Percentiles rank a stretch among this genome's conserved stretches.
These are phyloP conservation scores for Neotropicomus parvogracilis DNA, from an alignment of 1,284 basidiomycete species.

Conservation along the genomic window DNA sequence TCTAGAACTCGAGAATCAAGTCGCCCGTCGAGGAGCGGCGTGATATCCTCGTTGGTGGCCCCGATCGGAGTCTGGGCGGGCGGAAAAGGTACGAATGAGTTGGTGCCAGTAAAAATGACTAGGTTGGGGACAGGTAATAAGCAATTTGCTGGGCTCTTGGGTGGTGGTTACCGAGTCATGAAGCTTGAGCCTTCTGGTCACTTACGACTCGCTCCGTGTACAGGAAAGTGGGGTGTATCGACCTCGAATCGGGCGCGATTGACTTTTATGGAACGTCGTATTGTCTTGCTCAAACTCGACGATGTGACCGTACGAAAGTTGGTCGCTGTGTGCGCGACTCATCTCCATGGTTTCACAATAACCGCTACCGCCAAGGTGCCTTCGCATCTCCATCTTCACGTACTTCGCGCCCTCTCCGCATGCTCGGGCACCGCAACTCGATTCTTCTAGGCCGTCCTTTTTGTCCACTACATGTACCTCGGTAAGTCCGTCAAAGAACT, in stretches of 20 bases:
- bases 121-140: too few relatives aligned
- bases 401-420: slow-evolving; percentile 12
- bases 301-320: slow-evolving; percentile 2
- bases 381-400: slow-evolving; percentile 24
- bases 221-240: too few relatives aligned
- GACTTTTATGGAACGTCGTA: slow-evolving; percentile 9
- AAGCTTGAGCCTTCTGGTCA: too few relatives aligned
- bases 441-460: slow-evolving; percentile 14
- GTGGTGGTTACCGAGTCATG: too few relatives aligned
- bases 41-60: too few relatives aligned
- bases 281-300: slow-evolving; percentile 23
- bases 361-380: slow-evolving; percentile 9
- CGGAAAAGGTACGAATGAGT: too few relatives aligned
- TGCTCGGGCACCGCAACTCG: slow-evolving; percentile 1
- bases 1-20: too few relatives aligned
- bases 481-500: slow-evolving; percentile 1
- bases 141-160: too few relatives aligned
- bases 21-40: too few relatives aligned
- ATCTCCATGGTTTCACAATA: slow-evolving; percentile 34
- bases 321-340: slow-evolving; percentile 5
- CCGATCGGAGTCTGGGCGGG: too few relatives aligned
- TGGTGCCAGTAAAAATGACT: too few relatives aligned
- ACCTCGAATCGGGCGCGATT: slow-evolving; percentile 15
- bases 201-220: too few relatives aligned
- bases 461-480: slow-evolving; percentile 20